Evolutionary conservation across 192 early-diverging fungal genomes (phyloP), one percentile per base, ranked within the genome.

Genomic region (Umbelopsis sp.): DNA sequence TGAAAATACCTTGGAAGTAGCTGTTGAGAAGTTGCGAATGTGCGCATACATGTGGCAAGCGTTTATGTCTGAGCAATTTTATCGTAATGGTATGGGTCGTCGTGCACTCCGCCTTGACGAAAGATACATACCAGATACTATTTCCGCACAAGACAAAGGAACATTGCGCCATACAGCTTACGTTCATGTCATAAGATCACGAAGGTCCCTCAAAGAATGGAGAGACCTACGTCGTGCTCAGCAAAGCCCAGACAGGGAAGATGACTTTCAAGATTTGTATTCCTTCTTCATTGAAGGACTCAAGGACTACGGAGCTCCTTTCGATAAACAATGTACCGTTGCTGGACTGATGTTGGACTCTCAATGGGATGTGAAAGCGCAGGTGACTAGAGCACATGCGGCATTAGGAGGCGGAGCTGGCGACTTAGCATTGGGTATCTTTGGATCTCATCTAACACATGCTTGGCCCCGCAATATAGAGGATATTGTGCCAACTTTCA

Each of bases 21-120:
- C 86, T 0, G 73, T 82, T 26, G 76, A 80, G 66, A 89, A 89
- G 68, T 73, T 90, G 34, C 73, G 91, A 7, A 89, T 84, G 74
- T 81, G 82, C 14, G 88, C 81, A 6, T 91, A 92, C 70, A 74
- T 92, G 54, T 92, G 91, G 91, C 90, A 91, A 73, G 91, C 91
- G 12, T 91, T 88, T 71, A 85, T 83, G 29, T 79, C 90, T 10
- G 91, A 92, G 72, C 88, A 91, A 74, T 80, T 92, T 79, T 77
- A 89, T 69, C 84, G 91, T 20, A 78, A 85, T 38, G 90, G 89
- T 21, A 88, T 91, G 80, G 91, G 87, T 2, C 84, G 87, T 45
- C 83, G 90, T n/a, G 84, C 89, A 22, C 89, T 92, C 70, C 79
- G 89, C 26, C 73, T 92, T 2, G 86, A 90, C 14, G 91, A 91